phyloP scores from a whole-genome alignment of 257 asterid genomes.

The Coffea canephora region DNA sequence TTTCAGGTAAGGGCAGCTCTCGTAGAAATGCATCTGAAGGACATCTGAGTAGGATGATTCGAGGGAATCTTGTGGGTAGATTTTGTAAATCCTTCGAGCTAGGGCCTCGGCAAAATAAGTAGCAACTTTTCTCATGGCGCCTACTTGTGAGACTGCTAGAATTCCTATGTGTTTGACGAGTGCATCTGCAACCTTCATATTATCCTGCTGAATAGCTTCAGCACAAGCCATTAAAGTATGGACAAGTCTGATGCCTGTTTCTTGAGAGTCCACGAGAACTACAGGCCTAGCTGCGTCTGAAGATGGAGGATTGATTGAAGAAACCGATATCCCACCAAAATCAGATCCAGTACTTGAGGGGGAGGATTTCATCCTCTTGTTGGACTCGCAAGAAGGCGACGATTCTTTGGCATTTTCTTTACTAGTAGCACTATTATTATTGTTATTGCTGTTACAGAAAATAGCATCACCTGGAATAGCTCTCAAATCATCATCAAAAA shows the following conservation, averaged over 20 bases:
- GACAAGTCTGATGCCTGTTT: conserved; percentile 67
- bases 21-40: conserved; percentile 80
- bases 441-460: conserved; percentile 15
- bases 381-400: background rate
- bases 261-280: conserved; percentile 76
- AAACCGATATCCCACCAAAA: background rate
- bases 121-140: conserved; percentile 85
- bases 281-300: conserved; percentile 39
- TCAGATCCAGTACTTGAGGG: conserved; percentile 35
- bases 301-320: background rate
- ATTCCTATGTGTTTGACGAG: conserved; percentile 61
- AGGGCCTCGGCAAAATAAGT: conserved; percentile 70
- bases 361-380: conserved; percentile 45
- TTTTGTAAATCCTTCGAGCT: conserved; percentile 62
- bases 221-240: conserved; percentile 82
- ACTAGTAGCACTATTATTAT: too few species aligned
- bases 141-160: conserved; percentile 64
- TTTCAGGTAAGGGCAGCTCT: conserved; percentile 66
- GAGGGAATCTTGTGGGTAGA: conserved; percentile 49
- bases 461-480: conserved; percentile 80
- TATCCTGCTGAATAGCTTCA: conserved; percentile 63
- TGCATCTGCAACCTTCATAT: conserved; percentile 59
- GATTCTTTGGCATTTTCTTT: background rate
- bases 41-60: conserved; percentile 59
- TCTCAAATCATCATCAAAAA: conserved; percentile 65